Conservation (phyloP, 108 stramenopile species). For the Phaeodactylum tricornutum region DNA sequence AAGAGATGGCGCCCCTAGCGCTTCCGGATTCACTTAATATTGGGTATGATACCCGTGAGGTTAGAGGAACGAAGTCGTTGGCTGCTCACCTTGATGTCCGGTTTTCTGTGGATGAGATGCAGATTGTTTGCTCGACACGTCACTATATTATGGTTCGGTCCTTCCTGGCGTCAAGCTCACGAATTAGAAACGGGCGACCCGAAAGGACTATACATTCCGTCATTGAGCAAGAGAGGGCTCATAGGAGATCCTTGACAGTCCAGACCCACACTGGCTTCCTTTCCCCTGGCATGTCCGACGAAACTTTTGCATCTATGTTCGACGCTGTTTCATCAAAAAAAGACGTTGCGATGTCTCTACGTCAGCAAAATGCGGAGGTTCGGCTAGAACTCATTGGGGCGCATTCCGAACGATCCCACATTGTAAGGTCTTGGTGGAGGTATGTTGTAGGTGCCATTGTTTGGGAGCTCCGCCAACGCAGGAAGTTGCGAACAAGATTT, state of each 20-base stretch:
- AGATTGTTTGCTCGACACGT: slow-evolving; percentile 35
- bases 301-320: neutral
- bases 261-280: too few relatives aligned
- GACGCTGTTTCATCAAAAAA: too few relatives aligned
- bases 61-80: neutral
- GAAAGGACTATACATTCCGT: slow-evolving; percentile 33
- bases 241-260: too few relatives aligned
- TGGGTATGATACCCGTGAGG: neutral
- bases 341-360: too few relatives aligned
- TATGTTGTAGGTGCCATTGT: slow-evolving; percentile 37
- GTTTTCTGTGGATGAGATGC: slow-evolving; percentile 37
- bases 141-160: slow-evolving; percentile 46
- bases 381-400: neutral
- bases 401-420: slow-evolving; percentile 2
- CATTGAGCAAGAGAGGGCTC: slow-evolving; percentile 14
- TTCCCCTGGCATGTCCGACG: neutral
- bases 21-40: neutral
- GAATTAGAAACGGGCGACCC: slow-evolving; percentile 59
- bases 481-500: slow-evolving; percentile 20
- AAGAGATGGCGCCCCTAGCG: slow-evolving; percentile 1
- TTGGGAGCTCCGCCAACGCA: slow-evolving; percentile 42
- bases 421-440: slow-evolving; percentile 56
- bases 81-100: slow-evolving; percentile 22
- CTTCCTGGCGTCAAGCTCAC: slow-evolving; percentile 27
- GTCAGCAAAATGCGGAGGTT: too few relatives aligned